Evolutionary conservation across 352 stramenopile species (phyloP), one percentile per base, ranked within the genome.

Genomic region (Thalassiosira sp.): DNA sequence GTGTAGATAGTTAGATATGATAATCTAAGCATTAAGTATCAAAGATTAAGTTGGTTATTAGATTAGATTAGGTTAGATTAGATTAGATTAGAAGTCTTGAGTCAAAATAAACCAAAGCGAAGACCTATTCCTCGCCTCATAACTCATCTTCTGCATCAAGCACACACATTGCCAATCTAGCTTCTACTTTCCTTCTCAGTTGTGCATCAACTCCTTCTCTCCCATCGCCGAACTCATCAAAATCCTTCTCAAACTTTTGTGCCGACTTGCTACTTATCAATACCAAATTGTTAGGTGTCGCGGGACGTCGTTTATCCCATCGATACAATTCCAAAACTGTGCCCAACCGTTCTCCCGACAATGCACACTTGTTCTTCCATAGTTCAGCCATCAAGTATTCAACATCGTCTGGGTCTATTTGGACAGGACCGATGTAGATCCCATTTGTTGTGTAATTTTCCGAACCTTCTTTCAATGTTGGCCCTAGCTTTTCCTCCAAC

Each of bases 391-490:
- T 79, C 3, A 93, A 59, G 68, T 91, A 91, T 76, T 91, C 85
- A 24, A 93, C 73, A 63, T 93, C 88, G 53, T 93, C 88, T 22
- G 59, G 56, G 79, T 91, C 88, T 28, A 93, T 86, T 78, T 91
- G 58, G 31, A 90, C 53, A 10, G 73, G 58, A 35, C 84, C 81
- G 25, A 89, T 85, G 63, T 87, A 90, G 11, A 65, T 73, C n/a
- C 74, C 77, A 57, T 65, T 22, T 3, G 31, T 40, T 40, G 27
- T 69, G 2, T 52, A 49, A 35, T 52, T 40, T 1, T 48, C 43
- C 15, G 45, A 51, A 5, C 20, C 43, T 51, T 67, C 74, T 66
- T 43, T 72, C 49, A 58, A 27, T 25, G 60, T 65, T 18, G 35
- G 24, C 33, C 49, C 37, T 5, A 70, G 16, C 15, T 61, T 72